Evolutionary conservation across 306 rosid genomes (phyloP), one percentile per base, ranked within the genome.

Genomic region (Rubus idaeus): DNA sequence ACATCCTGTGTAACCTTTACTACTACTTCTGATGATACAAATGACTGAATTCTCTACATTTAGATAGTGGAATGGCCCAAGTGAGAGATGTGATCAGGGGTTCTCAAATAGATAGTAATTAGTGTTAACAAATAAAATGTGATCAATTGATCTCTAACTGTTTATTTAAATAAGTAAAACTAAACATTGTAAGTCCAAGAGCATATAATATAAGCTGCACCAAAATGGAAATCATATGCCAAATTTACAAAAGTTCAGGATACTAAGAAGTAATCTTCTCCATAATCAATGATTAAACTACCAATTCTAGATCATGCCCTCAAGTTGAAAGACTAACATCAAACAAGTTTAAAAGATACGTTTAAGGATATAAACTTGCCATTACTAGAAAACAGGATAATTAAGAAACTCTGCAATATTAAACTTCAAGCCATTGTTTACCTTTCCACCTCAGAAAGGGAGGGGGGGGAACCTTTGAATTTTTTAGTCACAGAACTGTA

Each of bases 11-110:
- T 67, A 13, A 76, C 86, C 84, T 87, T 92, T 79, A 84, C 76
- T 44, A 86, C 46, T 16, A 74, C 77, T 6, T 63, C 68, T 63
- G 88, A 93, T 50, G 95, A 64, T 79, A 87, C 90, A 88, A 79
- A 79, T 60, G 86, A 73, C 75, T 77, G 86, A 63, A 86, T 81
- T 81, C 83, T 88, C 98, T 94, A 89, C 87, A 82, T 74, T 68
- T 42, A 81, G 35, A 81, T 21, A 73, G 56, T 5, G 14, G 44
- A 79, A 64, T 52, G 49, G 30, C 52, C 46, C 78, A 68, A 80
- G 83, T 30, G 40, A 56, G 51, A 45, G 45, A 44, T 51, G 64
- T 46, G 50, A 68, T 57, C 37, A 53, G 65, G 57, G 60, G 60
- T 75, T 66, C 40, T 76, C 4, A 13, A 74, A 62, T 67, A 66